Conservation (phyloP, 441 rosid species). For the Adansonia gregorii region DNA sequence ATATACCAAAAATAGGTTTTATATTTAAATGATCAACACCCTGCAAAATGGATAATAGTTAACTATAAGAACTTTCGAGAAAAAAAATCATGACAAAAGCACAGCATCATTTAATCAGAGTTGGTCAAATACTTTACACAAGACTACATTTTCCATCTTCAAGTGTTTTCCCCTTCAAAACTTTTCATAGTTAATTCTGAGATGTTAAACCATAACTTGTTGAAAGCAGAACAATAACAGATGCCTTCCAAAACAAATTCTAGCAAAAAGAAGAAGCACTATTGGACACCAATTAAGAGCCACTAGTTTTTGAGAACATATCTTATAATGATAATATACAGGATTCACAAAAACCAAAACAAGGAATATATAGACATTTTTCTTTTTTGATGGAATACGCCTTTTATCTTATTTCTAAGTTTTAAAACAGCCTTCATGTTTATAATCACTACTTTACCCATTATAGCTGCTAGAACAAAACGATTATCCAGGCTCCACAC, state of each 20-base stretch:
- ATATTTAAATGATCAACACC: neutral
- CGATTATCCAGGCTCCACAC: constrained; percentile 90
- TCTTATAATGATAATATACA: neutral
- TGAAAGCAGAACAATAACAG: constrained; percentile 9
- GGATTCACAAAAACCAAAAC: neutral
- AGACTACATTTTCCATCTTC: neutral
- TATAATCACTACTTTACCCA: constrained; percentile 55
- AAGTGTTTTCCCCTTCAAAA: constrained; percentile 1
- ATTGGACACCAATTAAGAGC: neutral
- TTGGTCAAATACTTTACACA: neutral
- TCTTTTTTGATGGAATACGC: neutral
- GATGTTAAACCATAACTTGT: neutral
- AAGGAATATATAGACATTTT: constrained; percentile 4
- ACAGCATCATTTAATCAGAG: neutral
- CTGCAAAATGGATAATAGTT: neutral
- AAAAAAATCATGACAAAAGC: neutral
- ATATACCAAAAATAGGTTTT: neutral
- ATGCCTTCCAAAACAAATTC: neutral
- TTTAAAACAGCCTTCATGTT: constrained; percentile 5
- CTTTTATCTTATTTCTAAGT: constrained; percentile 1
- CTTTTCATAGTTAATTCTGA: neutral
- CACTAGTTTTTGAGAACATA: neutral
- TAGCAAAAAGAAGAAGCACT: neutral
- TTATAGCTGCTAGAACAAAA: constrained; percentile 86
- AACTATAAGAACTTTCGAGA: neutral